These are phyloP conservation scores for Bacidia gigantensis DNA, from an alignment of 495 filamentous ascomycete species.

Conservation along the genomic window DNA sequence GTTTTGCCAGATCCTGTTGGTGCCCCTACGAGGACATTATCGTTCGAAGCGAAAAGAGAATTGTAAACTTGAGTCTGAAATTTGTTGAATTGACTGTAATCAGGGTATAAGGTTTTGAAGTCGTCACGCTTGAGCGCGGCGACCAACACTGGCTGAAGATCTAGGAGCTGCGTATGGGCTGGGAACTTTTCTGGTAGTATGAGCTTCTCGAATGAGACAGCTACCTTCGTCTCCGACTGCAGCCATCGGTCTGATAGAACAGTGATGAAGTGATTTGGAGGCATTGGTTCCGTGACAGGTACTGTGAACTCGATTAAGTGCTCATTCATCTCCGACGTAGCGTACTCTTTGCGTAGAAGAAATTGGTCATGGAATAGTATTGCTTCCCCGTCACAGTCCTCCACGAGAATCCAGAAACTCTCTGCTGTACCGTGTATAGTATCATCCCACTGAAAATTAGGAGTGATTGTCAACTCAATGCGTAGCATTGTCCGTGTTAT, in stretches of 20 bases:
- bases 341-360: slow-evolving; percentile 75
- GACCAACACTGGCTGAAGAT: slow-evolving; percentile 81
- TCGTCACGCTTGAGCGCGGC: slow-evolving; percentile 77
- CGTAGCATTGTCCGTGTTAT: slow-evolving; percentile 94
- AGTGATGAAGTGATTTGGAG: slow-evolving; percentile 95
- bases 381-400: slow-evolving; percentile 95
- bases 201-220: slow-evolving; percentile 87
- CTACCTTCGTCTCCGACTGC: slow-evolving; percentile 88
- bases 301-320: slow-evolving; percentile 97
- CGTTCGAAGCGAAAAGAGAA: slow-evolving; percentile 73
- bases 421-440: slow-evolving; percentile 74
- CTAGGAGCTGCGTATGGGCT: slow-evolving; percentile 76
- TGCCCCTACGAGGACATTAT: slow-evolving; percentile 83
- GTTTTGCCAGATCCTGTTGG: slow-evolving; percentile 94
- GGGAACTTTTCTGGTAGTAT: slow-evolving; percentile 92
- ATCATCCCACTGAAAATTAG: slow-evolving; percentile 95
- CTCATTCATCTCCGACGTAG: slow-evolving; percentile 66
- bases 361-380: slow-evolving; percentile 95
- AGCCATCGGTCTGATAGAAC: slow-evolving; percentile 94
- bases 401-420: slow-evolving; percentile 92
- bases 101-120: slow-evolving; percentile 65
- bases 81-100: slow-evolving; percentile 88
- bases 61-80: slow-evolving; percentile 96
- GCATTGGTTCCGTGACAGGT: slow-evolving; percentile 92
- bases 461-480: slow-evolving; percentile 82